Evolutionary conservation across 495 filamentous ascomycete species (phyloP).

Genomic region (Lepraria neglecta): DNA sequence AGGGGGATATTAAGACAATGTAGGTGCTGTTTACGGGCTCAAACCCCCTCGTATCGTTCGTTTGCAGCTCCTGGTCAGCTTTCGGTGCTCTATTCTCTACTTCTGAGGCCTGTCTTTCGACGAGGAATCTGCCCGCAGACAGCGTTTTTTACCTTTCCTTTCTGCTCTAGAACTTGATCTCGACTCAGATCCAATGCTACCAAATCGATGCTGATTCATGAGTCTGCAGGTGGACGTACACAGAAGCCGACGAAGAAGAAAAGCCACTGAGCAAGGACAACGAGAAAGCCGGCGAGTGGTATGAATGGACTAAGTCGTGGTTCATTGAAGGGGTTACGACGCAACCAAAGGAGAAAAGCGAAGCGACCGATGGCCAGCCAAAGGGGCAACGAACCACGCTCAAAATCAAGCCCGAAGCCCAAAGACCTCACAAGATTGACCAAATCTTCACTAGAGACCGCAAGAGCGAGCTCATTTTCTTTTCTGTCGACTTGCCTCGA

Average conservation of each 20-base stretch:
- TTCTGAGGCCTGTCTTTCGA: no score
- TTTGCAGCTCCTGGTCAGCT: no score
- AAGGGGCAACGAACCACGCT: slow-evolving; percentile 22
- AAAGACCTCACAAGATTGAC: slow-evolving; percentile 13
- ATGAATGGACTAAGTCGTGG: neutral
- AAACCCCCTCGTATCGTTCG: no score
- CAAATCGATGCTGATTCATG: no score
- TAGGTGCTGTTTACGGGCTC: no score
- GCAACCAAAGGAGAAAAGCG: neutral
- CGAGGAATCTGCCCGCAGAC: no score
- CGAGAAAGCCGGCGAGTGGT: slow-evolving; percentile 22
- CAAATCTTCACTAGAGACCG: slow-evolving; percentile 9
- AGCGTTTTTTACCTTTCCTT: no score
- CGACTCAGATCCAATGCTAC: no score
- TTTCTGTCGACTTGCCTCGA: slow-evolving; percentile 15
- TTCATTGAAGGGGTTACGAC: no score
- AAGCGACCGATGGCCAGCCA: neutral
- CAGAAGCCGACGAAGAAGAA: slow-evolving; percentile 51
- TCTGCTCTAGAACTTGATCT: no score
- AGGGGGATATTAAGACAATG: slow-evolving; percentile 66
- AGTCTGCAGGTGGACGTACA: slow-evolving; percentile 50
- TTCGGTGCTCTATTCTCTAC: no score
- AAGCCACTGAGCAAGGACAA: slow-evolving; percentile 11
- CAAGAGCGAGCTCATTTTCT: slow-evolving; percentile 19
- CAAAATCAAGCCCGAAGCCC: slow-evolving; percentile 13